phyloP scores from a whole-genome alignment of 208 protist species.

The Wallacemonas rigidus region DNA sequence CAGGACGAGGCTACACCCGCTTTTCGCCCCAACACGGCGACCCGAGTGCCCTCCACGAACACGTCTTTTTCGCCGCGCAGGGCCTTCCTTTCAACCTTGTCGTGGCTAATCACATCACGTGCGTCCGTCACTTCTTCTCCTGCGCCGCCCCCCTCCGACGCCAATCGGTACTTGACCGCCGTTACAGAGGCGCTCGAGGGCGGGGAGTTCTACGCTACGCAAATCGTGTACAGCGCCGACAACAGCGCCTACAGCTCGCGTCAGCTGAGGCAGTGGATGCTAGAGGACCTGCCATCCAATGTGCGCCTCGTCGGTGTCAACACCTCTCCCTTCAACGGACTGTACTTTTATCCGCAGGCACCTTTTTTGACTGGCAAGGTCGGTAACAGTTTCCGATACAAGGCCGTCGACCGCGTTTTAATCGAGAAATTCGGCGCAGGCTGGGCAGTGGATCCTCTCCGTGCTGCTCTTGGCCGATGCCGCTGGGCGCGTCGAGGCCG shows the following conservation, averaged over 20 bases:
- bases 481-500: conserved; percentile 15
- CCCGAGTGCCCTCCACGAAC: no score
- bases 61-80: background rate
- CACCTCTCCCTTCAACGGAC: conserved; percentile 43
- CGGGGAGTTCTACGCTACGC: conserved; percentile 34
- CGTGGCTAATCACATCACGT: background rate
- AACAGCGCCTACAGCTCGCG: conserved; percentile 49
- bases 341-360: conserved; percentile 78
- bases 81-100: background rate
- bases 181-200: conserved; percentile 25
- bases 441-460: conserved; percentile 32
- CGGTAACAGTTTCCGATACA: conserved; percentile 72
- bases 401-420: conserved; percentile 50
- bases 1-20: background rate
- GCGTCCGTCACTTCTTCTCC: background rate
- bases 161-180: conserved; percentile 24
- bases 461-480: conserved; percentile 16
- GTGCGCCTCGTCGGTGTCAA: conserved; percentile 78
- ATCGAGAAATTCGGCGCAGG: conserved; percentile 32
- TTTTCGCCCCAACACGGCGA: background rate
- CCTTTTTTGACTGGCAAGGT: conserved; percentile 64
- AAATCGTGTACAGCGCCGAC: conserved; percentile 33
- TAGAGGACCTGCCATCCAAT: conserved; percentile 49
- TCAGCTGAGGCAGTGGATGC: conserved; percentile 50
- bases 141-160: background rate